Base-by-base conservation (phyloP, 1,139 yeast species). In the Kodamaea fungicola region DNA sequence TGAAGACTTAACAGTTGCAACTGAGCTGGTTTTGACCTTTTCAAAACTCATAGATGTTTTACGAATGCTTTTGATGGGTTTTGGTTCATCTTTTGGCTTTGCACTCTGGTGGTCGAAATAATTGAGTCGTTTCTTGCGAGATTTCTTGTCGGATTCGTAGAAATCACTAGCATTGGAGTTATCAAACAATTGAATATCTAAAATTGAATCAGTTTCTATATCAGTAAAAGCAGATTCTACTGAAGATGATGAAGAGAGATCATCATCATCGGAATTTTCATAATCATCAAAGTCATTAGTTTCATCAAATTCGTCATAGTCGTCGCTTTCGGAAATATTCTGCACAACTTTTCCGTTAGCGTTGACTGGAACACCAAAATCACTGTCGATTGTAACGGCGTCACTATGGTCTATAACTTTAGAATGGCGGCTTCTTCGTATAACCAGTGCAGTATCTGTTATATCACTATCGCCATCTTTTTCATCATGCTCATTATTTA, bases 191-290 rank as follows among this genome's bases (percentile, higher is more conserved):
- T 61, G 43, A 0, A 71, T 63, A 28, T 61, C 67, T 30, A 63
- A 41, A 23, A 67, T 50, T 1, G 74, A 67, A 34, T 64, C 72
- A 3, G 64, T 60, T 38, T 70, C 74, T 12, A 70, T 61, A 40
- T 70, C 75, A 1, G 75, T 70, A 41, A 70, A 70, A 4, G 74
- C 74, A 0, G 74, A 68, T 38, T 69, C 74, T 1, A 61, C 47
- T 1, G 72, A 61, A 0, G 66, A 59, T 1, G 47, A 50, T 7
- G 49, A 56, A 10, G 34, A 13, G 23, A 45, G 52, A 22, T 54
- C 42, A 16, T 47, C 46, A 6, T 44, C 49, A 3, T 41, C 43
- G 12, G 42, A 42, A 4, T 39, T 42, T 7, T 44, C 47, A 4
- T 43, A 46, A 6, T 47, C 50, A 12, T 29, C 23, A 22, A 29